Base-by-base conservation (phyloP, 2,329 filamentous ascomycete genomes). In the Pseudomassariella vexata region DNA sequence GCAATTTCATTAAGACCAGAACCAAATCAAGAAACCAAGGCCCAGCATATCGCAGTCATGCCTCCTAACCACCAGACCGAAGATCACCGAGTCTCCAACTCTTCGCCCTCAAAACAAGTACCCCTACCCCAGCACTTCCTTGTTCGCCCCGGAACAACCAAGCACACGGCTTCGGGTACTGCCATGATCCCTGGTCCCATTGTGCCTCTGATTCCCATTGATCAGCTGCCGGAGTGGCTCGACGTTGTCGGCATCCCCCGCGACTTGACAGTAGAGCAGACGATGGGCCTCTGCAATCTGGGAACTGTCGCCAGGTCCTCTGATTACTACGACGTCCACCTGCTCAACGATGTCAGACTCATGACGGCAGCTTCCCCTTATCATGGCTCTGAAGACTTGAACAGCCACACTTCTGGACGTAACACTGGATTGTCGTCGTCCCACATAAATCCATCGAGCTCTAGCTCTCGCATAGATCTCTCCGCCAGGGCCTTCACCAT, bases 121-220 rank as follows among this genome's bases (percentile, higher is more conserved):
- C 39, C 48, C 12, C 39, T 40, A 4, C 56, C 55, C 6, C 53
- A 52, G 7, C 56, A 64, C 50, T 73, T 67, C 46, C 40, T 73
- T 29, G 53, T 67, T 37, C 62, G 68, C 2, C 63, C 60, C 5
- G 50, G 47, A 3, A 42, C 48, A 2, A 50, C 56, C n/a, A 43
- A 38, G 16, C 38, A 44, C 22, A 48, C 52, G 18, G 41, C 47
- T 3, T 45, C 48, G 5, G 48, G 54, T 33, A 32, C 36, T 12
- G 30, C 45, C 6, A 41, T 43, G 10, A 44, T 29, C 7, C 55
- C 52, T 0, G 58, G 55, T 3, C 48, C 51, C 6, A 57, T 69
- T 4, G 68, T 76, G 1, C 73, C 72, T 6, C 59, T 76, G n/a
- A 57, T 76, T n/a, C 60, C 71, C 1, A 49, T 65, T 9, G 71